phyloP scores from a whole-genome alignment of 2,329 filamentous ascomycete genomes.

The Myriosclerotinia curreyana region DNA sequence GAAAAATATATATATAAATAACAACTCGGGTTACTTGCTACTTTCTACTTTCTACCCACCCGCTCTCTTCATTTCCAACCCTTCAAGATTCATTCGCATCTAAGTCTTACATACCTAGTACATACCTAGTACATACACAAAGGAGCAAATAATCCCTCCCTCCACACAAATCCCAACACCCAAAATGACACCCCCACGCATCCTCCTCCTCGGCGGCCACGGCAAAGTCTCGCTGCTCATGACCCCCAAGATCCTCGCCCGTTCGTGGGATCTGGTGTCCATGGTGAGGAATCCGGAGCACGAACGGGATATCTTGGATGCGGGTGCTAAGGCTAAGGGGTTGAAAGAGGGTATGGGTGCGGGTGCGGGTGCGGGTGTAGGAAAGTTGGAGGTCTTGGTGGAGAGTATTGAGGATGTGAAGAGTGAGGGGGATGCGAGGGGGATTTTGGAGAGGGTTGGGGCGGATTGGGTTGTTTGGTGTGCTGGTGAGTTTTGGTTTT shows the following conservation, averaged over 20 bases:
- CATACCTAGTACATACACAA: no score
- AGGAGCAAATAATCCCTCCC: no score
- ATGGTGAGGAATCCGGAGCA: constrained; percentile 74
- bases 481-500: constrained; percentile 49
- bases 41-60: no score
- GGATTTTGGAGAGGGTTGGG: constrained; percentile 58
- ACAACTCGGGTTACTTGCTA: no score
- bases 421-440: constrained; percentile 58
- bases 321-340: constrained; percentile 37
- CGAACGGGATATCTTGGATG: constrained; percentile 55
- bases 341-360: constrained; percentile 41
- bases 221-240: constrained; percentile 74
- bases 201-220: constrained; percentile 70
- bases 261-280: constrained; percentile 74
- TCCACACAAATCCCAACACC: no score
- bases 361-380: constrained; percentile 33
- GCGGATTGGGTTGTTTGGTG: constrained; percentile 67
- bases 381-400: constrained; percentile 66
- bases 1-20: no score
- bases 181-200: no score
- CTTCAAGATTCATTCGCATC: no score
- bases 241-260: constrained; percentile 71
- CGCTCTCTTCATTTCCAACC: no score
- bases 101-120: no score
- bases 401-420: constrained; percentile 70